phyloP scores from a whole-genome alignment of 495 filamentous ascomycete species.

The Letharia lupina region DNA sequence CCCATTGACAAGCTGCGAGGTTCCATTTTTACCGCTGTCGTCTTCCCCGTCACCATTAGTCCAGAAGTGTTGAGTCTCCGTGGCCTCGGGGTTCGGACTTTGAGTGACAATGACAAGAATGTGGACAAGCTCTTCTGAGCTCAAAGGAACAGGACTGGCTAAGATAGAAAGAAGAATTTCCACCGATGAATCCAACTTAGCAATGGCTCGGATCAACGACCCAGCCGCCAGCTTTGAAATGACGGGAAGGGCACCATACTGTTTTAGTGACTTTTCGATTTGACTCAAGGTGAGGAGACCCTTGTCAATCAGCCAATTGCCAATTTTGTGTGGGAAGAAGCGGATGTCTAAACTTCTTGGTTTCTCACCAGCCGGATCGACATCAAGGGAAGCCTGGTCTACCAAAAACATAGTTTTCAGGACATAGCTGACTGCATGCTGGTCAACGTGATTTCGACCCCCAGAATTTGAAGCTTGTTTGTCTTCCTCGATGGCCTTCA shows the following conservation, averaged over 20 bases:
- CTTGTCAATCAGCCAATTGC: constrained; percentile 50
- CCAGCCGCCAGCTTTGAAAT: constrained; percentile 39
- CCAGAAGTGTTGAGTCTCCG: constrained; percentile 9
- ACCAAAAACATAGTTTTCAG: constrained; percentile 47
- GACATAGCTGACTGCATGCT: constrained; percentile 41
- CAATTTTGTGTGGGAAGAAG: constrained; percentile 44
- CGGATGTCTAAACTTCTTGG: constrained; percentile 25
- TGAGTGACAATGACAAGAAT: constrained; percentile 32
- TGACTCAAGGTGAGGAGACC: constrained; percentile 56
- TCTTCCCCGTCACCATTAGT: constrained; percentile 14
- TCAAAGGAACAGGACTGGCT: constrained; percentile 33
- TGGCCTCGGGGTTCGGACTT: not conserved
- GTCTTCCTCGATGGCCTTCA: not conserved
- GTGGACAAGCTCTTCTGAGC: constrained; percentile 38
- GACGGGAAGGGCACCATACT: constrained; percentile 36
- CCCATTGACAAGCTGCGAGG: constrained; percentile 9
- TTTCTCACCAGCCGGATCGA: constrained; percentile 3
- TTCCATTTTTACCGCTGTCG: not conserved
- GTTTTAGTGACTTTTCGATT: constrained; percentile 50
- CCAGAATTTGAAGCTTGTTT: not conserved
- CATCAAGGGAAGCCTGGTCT: constrained; percentile 25
- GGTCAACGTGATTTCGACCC: constrained; percentile 29
- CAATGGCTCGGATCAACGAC: constrained; percentile 50
- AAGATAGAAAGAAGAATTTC: constrained; percentile 51
- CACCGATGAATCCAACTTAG: constrained; percentile 52